A percentile compares a stretch with the other conserved stretches of the same genome.
Conservation (phyloP, 495 filamentous ascomycete genomes). For the Podospora anserina region DNA sequence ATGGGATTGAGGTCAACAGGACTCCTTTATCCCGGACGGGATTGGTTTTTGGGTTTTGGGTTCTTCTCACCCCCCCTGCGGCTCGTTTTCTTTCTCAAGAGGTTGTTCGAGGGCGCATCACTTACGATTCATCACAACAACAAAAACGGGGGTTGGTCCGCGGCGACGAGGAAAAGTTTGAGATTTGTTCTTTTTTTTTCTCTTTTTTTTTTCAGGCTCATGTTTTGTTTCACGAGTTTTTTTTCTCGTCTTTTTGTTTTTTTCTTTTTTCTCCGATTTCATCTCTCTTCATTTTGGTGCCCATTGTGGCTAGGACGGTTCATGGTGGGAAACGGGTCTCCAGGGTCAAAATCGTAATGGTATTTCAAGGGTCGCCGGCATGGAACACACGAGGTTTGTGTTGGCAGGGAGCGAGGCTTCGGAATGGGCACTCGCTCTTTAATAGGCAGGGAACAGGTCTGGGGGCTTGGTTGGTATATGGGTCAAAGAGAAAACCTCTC, state of each 20-base stretch:
- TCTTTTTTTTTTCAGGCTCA: conserved; percentile 14
- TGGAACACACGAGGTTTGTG: neutral
- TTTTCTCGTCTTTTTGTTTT: neutral
- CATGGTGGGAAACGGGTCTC: neutral
- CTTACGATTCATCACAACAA: conserved; percentile 7
- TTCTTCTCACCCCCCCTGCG: neutral
- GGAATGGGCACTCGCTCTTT: neutral
- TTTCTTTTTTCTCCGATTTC: neutral
- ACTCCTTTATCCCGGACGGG: conserved; percentile 16
- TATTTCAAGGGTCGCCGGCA: conserved; percentile 3
- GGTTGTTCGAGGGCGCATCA: neutral
- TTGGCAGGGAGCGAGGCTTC: neutral
- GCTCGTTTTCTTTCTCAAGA: conserved; percentile 2
- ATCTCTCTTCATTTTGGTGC: neutral
- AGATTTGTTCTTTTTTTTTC: conserved; percentile 14
- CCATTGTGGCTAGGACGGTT: neutral
- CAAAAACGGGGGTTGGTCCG: conserved; percentile 7
- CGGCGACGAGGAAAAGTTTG: conserved; percentile 17
- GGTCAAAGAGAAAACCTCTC: neutral
- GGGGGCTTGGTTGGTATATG: neutral
- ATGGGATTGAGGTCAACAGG: conserved; percentile 21
- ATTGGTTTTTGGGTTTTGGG: conserved; percentile 18
- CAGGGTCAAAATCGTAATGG: conserved; percentile 16
- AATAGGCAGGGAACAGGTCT: neutral
- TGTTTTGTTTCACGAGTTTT: conserved; percentile 14